Conservation (phyloP, 352 stramenopile genomes). For the Pythium scleroteichum region DNA sequence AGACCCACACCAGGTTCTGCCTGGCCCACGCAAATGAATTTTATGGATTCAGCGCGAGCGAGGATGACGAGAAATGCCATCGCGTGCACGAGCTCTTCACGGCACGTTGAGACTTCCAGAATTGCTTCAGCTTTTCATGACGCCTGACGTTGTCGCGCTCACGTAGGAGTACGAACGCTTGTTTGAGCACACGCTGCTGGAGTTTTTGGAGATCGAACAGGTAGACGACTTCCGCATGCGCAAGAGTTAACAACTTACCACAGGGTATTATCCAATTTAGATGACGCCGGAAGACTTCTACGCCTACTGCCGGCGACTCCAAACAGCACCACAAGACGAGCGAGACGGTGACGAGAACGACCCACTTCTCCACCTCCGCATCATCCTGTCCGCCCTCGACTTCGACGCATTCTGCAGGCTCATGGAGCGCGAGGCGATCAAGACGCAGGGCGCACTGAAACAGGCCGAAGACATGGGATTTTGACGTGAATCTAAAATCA, state of each 20-base stretch:
- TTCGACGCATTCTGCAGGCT: conserved; percentile 55
- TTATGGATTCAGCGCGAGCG: conserved; percentile 25
- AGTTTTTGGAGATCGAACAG: conserved; percentile 47
- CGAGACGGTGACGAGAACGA: neutral
- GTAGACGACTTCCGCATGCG: conserved; percentile 13
- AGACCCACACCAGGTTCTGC: conserved; percentile 15
- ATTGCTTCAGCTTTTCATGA: neutral
- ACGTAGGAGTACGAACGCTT: conserved; percentile 51
- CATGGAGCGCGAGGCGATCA: conserved; percentile 47
- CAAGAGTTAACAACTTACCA: neutral
- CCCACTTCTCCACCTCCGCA: conserved; percentile 38
- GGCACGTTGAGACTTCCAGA: conserved; percentile 16
- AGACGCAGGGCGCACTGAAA: conserved; percentile 50
- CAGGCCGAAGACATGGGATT: conserved; percentile 61
- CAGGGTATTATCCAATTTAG: conserved; percentile 10
- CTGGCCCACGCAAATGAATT: conserved; percentile 36
- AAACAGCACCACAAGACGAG: conserved; percentile 22
- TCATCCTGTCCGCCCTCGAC: conserved; percentile 57
- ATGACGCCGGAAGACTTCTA: conserved; percentile 52
- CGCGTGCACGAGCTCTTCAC: conserved; percentile 44
- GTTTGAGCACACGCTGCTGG: conserved; percentile 42
- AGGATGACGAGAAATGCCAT: conserved; percentile 47
- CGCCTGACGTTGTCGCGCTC: neutral
- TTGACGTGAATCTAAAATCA: conserved; percentile 24
- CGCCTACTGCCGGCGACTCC: conserved; percentile 42